Evolutionary conservation across 202 grass and related monocot genomes (phyloP).

Genomic region (Saccharum hybrid): DNA sequence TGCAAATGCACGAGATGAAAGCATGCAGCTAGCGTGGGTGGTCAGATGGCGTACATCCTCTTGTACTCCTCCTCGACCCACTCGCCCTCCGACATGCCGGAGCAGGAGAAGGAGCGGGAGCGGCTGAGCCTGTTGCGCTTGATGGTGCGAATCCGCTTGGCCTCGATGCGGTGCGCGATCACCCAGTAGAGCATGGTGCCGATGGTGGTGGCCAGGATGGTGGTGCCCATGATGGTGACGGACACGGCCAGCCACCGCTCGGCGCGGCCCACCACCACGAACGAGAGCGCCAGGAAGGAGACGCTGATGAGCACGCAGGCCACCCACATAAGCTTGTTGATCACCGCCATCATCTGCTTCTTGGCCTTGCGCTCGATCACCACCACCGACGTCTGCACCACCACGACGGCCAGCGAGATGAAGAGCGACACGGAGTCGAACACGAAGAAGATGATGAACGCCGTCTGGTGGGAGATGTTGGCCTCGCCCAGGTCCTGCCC

Average conservation of each 20-base stretch:
- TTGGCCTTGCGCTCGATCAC: constrained; percentile 91
- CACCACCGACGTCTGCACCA: constrained; percentile 91
- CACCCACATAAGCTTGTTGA: constrained; percentile 98
- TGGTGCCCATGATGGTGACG: constrained; percentile 77
- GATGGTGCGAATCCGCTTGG: constrained; percentile 67
- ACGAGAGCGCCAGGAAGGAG: constrained; percentile 84
- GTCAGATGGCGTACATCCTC: constrained; percentile 81
- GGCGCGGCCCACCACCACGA: constrained; percentile 68
- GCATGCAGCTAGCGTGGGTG: background rate
- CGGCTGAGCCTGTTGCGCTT: constrained; percentile 56
- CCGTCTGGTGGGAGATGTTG: constrained; percentile 75
- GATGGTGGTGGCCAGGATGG: constrained; percentile 77
- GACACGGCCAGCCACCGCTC: constrained; percentile 80
- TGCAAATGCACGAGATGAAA: background rate
- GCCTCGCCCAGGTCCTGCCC: constrained; percentile 73
- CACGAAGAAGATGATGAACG: constrained; percentile 94
- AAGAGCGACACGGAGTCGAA: constrained; percentile 86
- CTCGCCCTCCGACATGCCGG: constrained; percentile 54
- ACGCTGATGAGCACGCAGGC: constrained; percentile 89
- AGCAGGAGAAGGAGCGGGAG: constrained; percentile 53
- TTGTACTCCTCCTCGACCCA: constrained; percentile 64
- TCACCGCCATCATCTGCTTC: constrained; percentile 96
- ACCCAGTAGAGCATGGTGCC: constrained; percentile 94
- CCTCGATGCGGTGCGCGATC: constrained; percentile 77
- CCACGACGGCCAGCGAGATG: constrained; percentile 93